Base-by-base conservation (phyloP, 805 yeast genomes). In the Nakazawaea siamensis region DNA sequence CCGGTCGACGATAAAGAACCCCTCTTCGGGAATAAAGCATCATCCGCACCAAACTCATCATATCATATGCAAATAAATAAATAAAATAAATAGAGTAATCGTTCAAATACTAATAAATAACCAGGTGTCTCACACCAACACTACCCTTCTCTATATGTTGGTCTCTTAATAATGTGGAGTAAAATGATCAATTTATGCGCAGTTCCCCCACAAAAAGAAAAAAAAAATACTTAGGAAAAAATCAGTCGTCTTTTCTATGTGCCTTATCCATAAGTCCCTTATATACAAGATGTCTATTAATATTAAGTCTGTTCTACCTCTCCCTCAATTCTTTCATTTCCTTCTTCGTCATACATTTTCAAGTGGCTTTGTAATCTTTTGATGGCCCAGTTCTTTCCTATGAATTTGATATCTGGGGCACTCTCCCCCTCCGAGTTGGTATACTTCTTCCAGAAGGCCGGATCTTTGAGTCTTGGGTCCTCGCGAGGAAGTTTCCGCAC, bases 351-450 rank as follows among this genome's bases (percentile, higher is more conserved):
- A 29, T 47, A 58, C 7, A 35, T 35, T 37, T 46, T 49, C 26
- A 56, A 54, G 24, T 49, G 41, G 31, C 63, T 64, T 51, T 83
- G 94, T 31, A 77, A 66, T 46, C 86, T 66, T 51, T 71, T 73
- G 25, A 82, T 70, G 2, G 94, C 94, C 92, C 94, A 83, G 51
- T 84, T 84, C 49, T 76, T 60, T 2, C 95, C 95, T 18, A 81
- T 68, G 45, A 84, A 81, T 45, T 74, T 58, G 16, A 84, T 70
- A 36, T 75, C 82, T 0, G 80, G 80, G 40, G 76, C 86, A 38
- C 77, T 68, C 18, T 48, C 57, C 9, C 94, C 94, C 55, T 78
- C 84, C 3, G 78, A 55, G 2, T 38, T 31, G 6, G 90, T 82
- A 52, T 65, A 84, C 15, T 60, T 54, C 44, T 63, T 72, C 97